Percentiles rank a stretch among this genome's conserved stretches.
Conservation (phyloP, 495 filamentous ascomycete genomes). For the Aspergillus cristatus region DNA sequence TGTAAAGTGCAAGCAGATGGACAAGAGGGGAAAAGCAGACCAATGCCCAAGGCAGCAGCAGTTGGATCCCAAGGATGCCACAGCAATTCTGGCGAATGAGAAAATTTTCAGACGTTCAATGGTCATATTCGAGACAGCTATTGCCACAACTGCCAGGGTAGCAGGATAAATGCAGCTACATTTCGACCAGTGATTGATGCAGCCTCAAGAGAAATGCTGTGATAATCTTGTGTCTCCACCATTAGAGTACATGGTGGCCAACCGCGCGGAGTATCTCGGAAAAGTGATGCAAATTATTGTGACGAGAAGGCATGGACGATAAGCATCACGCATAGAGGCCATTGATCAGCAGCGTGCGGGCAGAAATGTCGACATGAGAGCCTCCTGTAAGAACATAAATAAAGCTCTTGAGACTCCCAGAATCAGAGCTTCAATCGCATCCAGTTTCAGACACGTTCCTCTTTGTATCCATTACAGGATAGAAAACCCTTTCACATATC, state of each 20-base stretch:
- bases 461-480: constrained; percentile 19
- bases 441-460: constrained; percentile 28
- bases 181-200: constrained; percentile 28
- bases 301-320: constrained; percentile 26
- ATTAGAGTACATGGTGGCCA: constrained; percentile 25
- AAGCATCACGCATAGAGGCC: constrained; percentile 30
- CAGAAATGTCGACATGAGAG: constrained; percentile 9
- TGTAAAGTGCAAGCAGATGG: constrained; percentile 11
- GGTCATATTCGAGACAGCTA: constrained; percentile 9
- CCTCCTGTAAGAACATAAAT: constrained; percentile 40
- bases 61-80: constrained; percentile 20
- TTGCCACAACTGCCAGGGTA: constrained; percentile 22
- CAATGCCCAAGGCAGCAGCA: constrained; percentile 24
- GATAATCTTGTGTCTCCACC: constrained; percentile 32
- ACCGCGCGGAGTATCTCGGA: constrained; percentile 23
- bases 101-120: constrained; percentile 30
- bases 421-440: constrained; percentile 22
- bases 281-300: constrained; percentile 22
- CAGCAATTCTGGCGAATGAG: constrained; percentile 25
- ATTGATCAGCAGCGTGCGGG: constrained; percentile 29
- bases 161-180: constrained; percentile 34
- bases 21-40: constrained; percentile 28
- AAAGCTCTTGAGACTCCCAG: constrained; percentile 24
- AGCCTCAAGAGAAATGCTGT: constrained; percentile 26
- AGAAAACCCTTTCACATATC: no score